Evolutionary conservation across 2,329 filamentous ascomycete species (phyloP), one percentile per base, ranked within the genome.

Genomic region (Boeremia exigua): DNA sequence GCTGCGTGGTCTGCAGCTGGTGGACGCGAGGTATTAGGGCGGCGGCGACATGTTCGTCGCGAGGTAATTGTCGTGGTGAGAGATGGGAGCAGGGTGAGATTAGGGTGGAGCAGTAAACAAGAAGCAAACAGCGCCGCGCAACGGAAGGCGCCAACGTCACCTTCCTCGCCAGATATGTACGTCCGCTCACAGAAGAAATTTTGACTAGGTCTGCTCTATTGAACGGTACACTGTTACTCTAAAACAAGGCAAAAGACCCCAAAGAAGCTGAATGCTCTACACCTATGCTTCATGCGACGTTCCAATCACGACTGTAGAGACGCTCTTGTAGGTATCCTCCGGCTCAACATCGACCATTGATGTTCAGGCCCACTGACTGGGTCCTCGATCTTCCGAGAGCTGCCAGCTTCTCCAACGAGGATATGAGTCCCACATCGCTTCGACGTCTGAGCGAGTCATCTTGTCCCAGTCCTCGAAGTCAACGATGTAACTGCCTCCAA

Each of bases 191-290:
- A 25, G 15, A 10, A 15, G 27, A 28, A 10, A 14, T 9, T 3
- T 34, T 2, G 27, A 23, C 9, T 15, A 38, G 19, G 5, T 23
- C 19, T 5, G 19, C 19, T 23, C 5, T 5, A 5, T 36, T 23
- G 30, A 50, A 42, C 15, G 6, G 6, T 30, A 23, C 25, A 17
- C 32, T 6, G 19, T 32, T 4, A 17, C 25, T n/a, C 11, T n/a
- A 1, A 6, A 4, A 10, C 27, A 33, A 23, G 6, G 6, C 30
- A 30, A 12, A n/a, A 6, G 25, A 27, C 19, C n/a, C 12, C 10
- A 17, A 12, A 34, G 46, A 49, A 58, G 55, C 54, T 58, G 55
- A 58, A 58, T 58, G 40, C 49, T 30, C 30, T n/a, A 25, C 14
- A n/a, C 33, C 15, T 42, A 37, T 19, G 8, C 15, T 19, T 17